phyloP scores from a whole-genome alignment of 73 alveolate genomes.

The Stentor coeruleus region DNA sequence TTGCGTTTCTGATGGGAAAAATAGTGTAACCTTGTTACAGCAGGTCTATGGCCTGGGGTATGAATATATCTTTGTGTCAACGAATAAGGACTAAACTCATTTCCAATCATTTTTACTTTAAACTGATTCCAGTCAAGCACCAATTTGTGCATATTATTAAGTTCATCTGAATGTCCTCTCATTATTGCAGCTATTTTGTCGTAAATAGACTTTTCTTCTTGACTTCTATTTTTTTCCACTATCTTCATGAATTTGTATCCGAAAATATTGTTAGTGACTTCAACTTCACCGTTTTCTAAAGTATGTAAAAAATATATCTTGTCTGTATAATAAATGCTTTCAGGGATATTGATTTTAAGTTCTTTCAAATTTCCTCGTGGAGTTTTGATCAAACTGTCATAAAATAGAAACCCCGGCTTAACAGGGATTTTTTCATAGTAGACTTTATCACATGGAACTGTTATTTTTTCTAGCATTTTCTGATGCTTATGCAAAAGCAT shows the following conservation, averaged over 20 bases:
- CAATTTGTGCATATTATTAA: not conserved
- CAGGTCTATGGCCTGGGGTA: conserved; percentile 6
- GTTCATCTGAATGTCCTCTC: conserved; percentile 14
- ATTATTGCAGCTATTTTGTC: conserved; percentile 6
- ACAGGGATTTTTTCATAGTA: conserved; percentile 1
- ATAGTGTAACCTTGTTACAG: not conserved
- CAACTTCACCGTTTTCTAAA: not conserved
- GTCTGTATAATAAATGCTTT: conserved; percentile 4
- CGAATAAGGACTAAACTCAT: not conserved
- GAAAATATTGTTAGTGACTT: not conserved
- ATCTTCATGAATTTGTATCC: not conserved
- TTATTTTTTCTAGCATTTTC: conserved; percentile 8
- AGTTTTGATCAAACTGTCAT: not conserved
- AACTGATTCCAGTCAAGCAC: conserved; percentile 19
- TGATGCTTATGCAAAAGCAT: not conserved
- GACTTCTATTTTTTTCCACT: not conserved
- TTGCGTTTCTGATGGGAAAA: not conserved
- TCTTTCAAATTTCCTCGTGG: not conserved
- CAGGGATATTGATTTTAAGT: conserved; percentile 23
- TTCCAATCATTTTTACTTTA: not conserved
- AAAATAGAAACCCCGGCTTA: conserved; percentile 24
- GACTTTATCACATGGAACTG: not conserved
- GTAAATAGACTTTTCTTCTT: conserved; percentile 8
- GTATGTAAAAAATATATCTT: conserved; percentile 14
- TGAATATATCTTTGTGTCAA: conserved; percentile 23